phyloP scores from a whole-genome alignment of 2,329 filamentous ascomycete species.

The Exserohilum turcica region DNA sequence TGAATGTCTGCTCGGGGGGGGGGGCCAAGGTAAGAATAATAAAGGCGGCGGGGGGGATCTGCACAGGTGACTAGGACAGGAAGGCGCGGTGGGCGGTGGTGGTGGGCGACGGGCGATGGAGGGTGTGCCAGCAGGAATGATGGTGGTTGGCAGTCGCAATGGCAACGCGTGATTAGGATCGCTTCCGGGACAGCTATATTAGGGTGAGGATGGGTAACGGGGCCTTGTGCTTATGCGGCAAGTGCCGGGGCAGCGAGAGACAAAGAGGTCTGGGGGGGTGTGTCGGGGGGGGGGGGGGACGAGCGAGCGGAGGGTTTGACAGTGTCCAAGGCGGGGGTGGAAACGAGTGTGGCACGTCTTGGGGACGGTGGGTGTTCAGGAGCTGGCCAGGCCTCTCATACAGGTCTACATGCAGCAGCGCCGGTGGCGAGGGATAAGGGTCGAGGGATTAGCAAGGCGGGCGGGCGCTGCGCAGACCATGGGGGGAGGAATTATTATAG shows the following conservation, averaged over 20 bases:
- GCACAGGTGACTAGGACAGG: slow-evolving; percentile 3
- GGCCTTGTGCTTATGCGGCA: slow-evolving; percentile 12
- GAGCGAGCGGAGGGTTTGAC: slow-evolving; percentile 25
- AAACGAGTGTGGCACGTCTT: slow-evolving; percentile 42
- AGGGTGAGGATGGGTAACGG: slow-evolving; percentile 1
- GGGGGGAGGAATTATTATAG: slow-evolving; percentile 34
- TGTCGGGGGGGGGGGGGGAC: no score
- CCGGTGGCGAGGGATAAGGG: slow-evolving; percentile 12
- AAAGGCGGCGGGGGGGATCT: slow-evolving; percentile 16
- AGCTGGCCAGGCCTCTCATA: slow-evolving; percentile 30
- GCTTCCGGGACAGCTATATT: not conserved
- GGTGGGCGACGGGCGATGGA: slow-evolving; percentile 18
- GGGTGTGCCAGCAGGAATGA: slow-evolving; percentile 13
- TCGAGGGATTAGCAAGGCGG: slow-evolving; percentile 11
- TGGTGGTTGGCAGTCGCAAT: not conserved
- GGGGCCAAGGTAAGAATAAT: slow-evolving; percentile 28
- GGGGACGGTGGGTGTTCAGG: slow-evolving; percentile 26
- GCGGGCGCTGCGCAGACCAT: slow-evolving; percentile 18
- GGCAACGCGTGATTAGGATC: not conserved
- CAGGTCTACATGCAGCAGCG: not conserved
- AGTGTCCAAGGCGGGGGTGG: slow-evolving; percentile 25
- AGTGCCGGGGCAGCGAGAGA: slow-evolving; percentile 18
- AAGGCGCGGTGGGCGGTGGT: slow-evolving; percentile 22
- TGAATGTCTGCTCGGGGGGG: slow-evolving; percentile 18
- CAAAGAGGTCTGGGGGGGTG: no score